Base-by-base conservation (phyloP, 2,329 filamentous ascomycete species). In the Scopulariopsis brevicaulis region DNA sequence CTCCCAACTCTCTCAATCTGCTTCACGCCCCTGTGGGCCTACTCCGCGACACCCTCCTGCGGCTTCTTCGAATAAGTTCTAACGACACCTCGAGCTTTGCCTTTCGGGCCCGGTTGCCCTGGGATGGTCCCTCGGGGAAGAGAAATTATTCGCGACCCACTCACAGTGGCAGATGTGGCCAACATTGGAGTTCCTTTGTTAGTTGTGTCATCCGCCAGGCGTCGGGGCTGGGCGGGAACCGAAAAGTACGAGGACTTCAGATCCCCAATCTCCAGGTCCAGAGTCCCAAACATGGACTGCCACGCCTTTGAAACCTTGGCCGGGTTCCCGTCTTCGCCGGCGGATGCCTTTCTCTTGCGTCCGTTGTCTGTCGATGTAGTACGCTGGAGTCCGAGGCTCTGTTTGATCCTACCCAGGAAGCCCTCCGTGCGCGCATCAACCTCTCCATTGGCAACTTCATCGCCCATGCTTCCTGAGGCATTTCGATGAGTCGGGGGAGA, bases 61-160 rank as follows among this genome's bases (percentile, higher is more conserved):
- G 48, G 55, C 55, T 57, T 57, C 55, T 57, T 57, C 15, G 55
- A 57, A 25, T 57, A 57, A 7, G 55, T 57, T 34, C 50, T 57
- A 2, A 34, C 35, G 37, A 57, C 24, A 1, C 32, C 20, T 20
- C 34, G 50, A 20, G 46, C 8, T 20, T 50, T 50, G 8, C 46
- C 20, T 12, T 24, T n/a, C 46, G 6, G 46, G 11, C 46, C 46
- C 46, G 20, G 46, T 14, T 50, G 46, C 20, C 46, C 46, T 12
- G 11, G 46, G 20, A 14, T 20, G n/a, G 10, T 14, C 12, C 46
- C 22, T n/a, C 46, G 20, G 7, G 46, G 46, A n/a, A 22, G 22
- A 50, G 20, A 11, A 8, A 22, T 50, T 12, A 22, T 24, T 50
- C 8, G n/a, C 46, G 46, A 11, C 5, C 11, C 46, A 24, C 14